A percentile compares a stretch with the other conserved stretches of the same genome.
phyloP scores from a whole-genome alignment of 192 early-diverging fungal genomes.

The Backusella macrospora region DNA sequence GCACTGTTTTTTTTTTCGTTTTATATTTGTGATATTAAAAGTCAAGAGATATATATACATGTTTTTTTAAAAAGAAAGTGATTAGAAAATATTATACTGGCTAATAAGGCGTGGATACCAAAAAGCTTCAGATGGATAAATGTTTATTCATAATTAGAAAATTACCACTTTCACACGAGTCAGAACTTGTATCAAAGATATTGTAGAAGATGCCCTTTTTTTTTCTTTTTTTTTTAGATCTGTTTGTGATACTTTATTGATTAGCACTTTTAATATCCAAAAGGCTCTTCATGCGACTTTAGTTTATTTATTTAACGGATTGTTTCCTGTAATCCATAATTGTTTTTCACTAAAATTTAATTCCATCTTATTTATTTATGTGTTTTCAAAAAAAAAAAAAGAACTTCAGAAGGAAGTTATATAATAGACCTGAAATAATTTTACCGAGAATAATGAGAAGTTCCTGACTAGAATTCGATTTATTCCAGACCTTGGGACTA shows the following conservation, averaged over 20 bases:
- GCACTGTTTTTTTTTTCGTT: slow-evolving; percentile 13
- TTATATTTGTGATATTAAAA: slow-evolving; percentile 7
- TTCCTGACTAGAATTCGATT: background rate
- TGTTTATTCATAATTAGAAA: no score
- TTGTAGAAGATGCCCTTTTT: no score
- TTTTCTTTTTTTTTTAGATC: background rate
- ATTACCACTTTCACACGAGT: no score
- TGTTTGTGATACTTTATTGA: background rate
- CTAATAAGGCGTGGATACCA: no score
- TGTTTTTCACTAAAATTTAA: background rate
- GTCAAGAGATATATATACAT: background rate
- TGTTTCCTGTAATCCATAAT: background rate
- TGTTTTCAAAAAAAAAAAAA: background rate
- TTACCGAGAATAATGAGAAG: background rate
- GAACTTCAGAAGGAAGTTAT: background rate
- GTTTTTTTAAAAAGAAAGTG: background rate
- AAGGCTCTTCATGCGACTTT: background rate
- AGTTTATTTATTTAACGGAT: background rate
- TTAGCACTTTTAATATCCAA: background rate
- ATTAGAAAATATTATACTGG: background rate
- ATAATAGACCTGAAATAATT: background rate
- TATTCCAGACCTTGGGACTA: background rate
- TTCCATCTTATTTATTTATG: background rate
- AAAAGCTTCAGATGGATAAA: no score
- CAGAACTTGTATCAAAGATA: background rate